A percentile compares a stretch with the other conserved stretches of the same genome.
Conservation (phyloP, 192 early-diverging fungal genomes). For the Coemansia sp. region DNA sequence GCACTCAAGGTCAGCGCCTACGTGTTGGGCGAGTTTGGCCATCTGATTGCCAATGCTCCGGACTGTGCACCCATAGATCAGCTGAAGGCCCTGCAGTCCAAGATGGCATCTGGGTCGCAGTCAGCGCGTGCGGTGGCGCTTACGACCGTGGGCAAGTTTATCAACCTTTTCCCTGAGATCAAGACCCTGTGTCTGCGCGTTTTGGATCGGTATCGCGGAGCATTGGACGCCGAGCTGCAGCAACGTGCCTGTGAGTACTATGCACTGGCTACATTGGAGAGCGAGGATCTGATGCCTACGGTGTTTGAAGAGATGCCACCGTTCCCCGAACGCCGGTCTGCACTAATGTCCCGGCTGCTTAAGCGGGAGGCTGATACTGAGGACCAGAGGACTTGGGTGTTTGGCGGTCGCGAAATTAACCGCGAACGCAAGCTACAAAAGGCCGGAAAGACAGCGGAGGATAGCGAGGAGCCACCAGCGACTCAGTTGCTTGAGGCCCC, state of each 20-base stretch:
- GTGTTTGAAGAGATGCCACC: constrained; percentile 99
- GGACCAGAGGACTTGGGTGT: constrained; percentile 93
- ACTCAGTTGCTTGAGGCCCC: not conserved
- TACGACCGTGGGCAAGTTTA: constrained; percentile 93
- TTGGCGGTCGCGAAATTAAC: constrained; percentile 85
- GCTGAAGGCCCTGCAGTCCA: constrained; percentile 91
- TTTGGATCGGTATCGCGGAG: constrained; percentile 83
- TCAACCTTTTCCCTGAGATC: constrained; percentile 98
- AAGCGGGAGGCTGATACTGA: constrained; percentile 89
- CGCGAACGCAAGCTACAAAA: constrained; percentile 50
- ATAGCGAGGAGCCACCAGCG: not conserved
- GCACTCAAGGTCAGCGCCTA: constrained; percentile 94
- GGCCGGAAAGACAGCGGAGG: not conserved
- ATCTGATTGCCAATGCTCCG: constrained; percentile 85
- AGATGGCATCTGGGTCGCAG: constrained; percentile 78
- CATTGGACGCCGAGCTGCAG: constrained; percentile 94
- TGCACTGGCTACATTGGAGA: constrained; percentile 76
- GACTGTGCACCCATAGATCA: constrained; percentile 90
- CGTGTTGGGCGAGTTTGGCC: constrained; percentile 97
- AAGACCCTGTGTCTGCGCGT: constrained; percentile 83
- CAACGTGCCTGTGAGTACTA: constrained; percentile 98
- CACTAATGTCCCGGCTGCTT: constrained; percentile 77
- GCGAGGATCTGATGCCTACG: constrained; percentile 84
- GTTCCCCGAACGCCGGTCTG: constrained; percentile 92
- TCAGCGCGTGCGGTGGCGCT: constrained; percentile 82